Conservation (phyloP, 495 filamentous ascomycete species). For the Penicillium malachiteum region DNA sequence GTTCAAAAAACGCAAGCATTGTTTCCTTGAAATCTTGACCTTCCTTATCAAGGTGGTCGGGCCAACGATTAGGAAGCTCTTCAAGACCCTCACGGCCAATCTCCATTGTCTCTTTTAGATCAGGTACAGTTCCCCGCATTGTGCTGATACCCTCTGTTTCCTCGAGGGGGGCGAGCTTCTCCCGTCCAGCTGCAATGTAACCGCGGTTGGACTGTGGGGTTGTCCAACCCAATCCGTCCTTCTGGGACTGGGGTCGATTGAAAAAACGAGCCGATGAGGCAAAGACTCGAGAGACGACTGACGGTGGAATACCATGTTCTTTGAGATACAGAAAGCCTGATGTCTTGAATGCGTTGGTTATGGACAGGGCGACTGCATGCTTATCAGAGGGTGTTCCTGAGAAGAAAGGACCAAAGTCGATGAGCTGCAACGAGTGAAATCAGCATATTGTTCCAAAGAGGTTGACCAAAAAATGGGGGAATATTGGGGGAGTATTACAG, state of each 20-base stretch:
- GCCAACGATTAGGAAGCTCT: constrained; percentile 78
- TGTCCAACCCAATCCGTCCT: constrained; percentile 69
- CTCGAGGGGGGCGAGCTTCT: constrained; percentile 67
- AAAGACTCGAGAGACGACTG: constrained; percentile 63
- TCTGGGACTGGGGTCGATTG: constrained; percentile 62
- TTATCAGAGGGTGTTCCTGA: constrained; percentile 61
- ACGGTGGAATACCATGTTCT: constrained; percentile 66
- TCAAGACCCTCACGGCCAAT: constrained; percentile 74
- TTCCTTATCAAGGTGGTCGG: constrained; percentile 58
- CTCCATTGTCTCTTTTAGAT: constrained; percentile 83
- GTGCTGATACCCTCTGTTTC: constrained; percentile 58
- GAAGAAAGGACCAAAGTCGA: constrained; percentile 80
- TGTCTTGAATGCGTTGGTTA: constrained; percentile 77
- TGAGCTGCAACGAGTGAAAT: constrained; percentile 56
- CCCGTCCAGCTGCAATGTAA: constrained; percentile 71
- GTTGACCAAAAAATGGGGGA: not conserved
- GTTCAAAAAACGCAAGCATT: constrained; percentile 71
- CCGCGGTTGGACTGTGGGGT: constrained; percentile 74
- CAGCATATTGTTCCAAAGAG: not conserved
- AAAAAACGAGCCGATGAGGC: constrained; percentile 76
- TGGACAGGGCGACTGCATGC: constrained; percentile 62
- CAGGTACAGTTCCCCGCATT: constrained; percentile 59
- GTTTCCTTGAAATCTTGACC: constrained; percentile 63
- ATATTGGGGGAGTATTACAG: constrained; percentile 44
- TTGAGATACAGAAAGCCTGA: constrained; percentile 92